These are phyloP conservation scores for Sclerotinia trifoliorum DNA, from an alignment of 2,329 filamentous ascomycete species.

Conservation along the genomic window DNA sequence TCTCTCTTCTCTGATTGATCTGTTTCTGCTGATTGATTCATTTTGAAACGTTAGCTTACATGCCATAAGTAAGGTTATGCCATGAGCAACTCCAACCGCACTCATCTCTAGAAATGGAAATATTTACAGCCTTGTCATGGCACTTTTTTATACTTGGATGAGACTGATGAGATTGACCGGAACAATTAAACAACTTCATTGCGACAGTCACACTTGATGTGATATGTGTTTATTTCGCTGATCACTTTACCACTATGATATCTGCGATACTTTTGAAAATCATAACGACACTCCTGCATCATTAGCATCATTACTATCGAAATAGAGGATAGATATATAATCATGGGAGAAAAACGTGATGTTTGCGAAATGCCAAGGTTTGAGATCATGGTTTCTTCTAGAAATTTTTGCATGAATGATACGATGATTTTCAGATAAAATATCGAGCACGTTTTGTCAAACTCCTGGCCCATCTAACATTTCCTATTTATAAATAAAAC, in stretches of 20 bases:
- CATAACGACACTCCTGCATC: neutral
- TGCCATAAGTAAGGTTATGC: neutral
- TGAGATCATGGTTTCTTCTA: neutral
- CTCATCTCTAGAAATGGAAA: neutral
- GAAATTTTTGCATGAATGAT: constrained; percentile 10
- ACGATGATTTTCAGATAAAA: neutral
- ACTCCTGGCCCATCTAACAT: neutral
- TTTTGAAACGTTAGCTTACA: constrained; percentile 15
- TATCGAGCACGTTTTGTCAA: neutral
- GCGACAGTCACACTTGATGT: neutral
- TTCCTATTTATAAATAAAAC: constrained; percentile 7
- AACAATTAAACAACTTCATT: neutral
- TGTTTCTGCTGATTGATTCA: neutral
- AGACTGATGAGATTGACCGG: neutral
- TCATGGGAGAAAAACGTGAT: neutral
- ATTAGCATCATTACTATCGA: neutral
- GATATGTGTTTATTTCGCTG: neutral
- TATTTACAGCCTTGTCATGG: neutral
- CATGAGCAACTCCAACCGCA: constrained; percentile 6
- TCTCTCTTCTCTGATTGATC: constrained; percentile 6
- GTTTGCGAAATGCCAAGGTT: neutral
- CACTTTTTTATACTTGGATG: neutral
- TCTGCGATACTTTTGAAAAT: neutral
- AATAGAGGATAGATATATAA: neutral
- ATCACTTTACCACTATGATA: neutral